These are phyloP conservation scores for Fomitopsis pulvina DNA, from an alignment of 768 basidiomycete genomes.

Conservation along the genomic window DNA sequence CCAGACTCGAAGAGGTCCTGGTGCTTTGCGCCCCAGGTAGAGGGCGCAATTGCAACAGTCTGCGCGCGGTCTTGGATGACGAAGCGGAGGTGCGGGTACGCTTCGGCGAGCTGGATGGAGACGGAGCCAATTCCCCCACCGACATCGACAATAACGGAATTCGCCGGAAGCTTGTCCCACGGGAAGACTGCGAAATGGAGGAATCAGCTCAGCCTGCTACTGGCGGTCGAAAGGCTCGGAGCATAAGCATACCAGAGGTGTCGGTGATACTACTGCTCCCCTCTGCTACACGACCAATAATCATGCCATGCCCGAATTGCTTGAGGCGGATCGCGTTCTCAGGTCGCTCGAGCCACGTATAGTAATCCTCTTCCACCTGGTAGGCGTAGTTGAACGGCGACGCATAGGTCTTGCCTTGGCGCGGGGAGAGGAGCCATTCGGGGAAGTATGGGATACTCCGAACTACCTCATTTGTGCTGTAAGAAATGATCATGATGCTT, in stretches of 20 bases:
- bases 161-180: conserved; percentile 8
- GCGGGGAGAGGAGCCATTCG: conserved; percentile 4
- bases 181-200: conserved; percentile 5
- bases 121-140: conserved; percentile 13
- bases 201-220: neutral
- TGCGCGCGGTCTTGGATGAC: conserved; percentile 8
- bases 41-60: conserved; percentile 29
- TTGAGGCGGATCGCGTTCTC: conserved; percentile 38
- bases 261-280: conserved; percentile 9
- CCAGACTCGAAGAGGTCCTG: conserved; percentile 5
- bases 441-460: neutral
- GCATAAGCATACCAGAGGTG: neutral
- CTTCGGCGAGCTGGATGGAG: conserved; percentile 7
- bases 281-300: no score
- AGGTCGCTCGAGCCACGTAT: conserved; percentile 66
- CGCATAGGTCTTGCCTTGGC: neutral
- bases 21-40: conserved; percentile 1
- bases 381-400: conserved; percentile 60
- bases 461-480: conserved; percentile 3
- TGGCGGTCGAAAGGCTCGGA: no score
- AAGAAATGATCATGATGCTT: neutral
- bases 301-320: conserved; percentile 65
- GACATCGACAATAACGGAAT: conserved; percentile 9
- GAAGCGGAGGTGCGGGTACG: conserved; percentile 6
- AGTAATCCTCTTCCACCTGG: conserved; percentile 34